Conservation (phyloP, 2,329 filamentous ascomycete species). For the Thelonectria rubi region DNA sequence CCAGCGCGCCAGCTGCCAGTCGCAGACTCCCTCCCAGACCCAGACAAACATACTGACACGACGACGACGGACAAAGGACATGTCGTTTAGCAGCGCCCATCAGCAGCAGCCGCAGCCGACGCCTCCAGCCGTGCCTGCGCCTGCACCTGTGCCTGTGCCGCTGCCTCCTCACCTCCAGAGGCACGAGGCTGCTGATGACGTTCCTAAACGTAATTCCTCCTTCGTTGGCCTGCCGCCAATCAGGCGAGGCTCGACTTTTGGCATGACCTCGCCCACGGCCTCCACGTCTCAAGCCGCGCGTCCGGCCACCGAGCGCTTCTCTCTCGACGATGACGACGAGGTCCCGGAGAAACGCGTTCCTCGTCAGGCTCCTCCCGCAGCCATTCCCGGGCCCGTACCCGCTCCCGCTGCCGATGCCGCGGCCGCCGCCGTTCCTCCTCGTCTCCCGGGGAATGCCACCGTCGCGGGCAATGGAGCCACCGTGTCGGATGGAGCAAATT, state of each 20-base stretch:
- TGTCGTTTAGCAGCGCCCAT: constrained; percentile 20
- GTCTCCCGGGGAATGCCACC: constrained; percentile 17
- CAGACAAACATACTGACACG: constrained; percentile 22
- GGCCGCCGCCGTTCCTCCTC: constrained; percentile 4
- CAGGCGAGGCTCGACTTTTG: constrained; percentile 65
- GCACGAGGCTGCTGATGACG: constrained; percentile 27
- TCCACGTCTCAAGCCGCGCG: constrained; percentile 42
- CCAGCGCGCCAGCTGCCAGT: constrained; percentile 2
- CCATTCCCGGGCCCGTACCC: constrained; percentile 4
- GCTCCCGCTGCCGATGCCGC: background rate
- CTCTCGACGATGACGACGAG: constrained; percentile 49
- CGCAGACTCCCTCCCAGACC: constrained; percentile 35
- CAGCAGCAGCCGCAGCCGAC: background rate
- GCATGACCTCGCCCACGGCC: constrained; percentile 41
- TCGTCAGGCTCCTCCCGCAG: constrained; percentile 3
- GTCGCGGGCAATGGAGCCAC: constrained; percentile 9
- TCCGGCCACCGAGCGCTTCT: constrained; percentile 47
- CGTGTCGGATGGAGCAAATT: constrained; percentile 9
- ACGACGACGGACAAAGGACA: constrained; percentile 8
- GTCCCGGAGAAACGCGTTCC: constrained; percentile 22
- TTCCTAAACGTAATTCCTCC: constrained; percentile 56
- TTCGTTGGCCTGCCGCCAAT: constrained; percentile 69
- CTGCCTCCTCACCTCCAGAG: constrained; percentile 8
- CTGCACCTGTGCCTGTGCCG: background rate
- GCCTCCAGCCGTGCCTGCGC: too few species aligned